These are phyloP conservation scores for Vaccinium corymbosum DNA, from an alignment of 148 eudicot genomes.

Conservation along the genomic window DNA sequence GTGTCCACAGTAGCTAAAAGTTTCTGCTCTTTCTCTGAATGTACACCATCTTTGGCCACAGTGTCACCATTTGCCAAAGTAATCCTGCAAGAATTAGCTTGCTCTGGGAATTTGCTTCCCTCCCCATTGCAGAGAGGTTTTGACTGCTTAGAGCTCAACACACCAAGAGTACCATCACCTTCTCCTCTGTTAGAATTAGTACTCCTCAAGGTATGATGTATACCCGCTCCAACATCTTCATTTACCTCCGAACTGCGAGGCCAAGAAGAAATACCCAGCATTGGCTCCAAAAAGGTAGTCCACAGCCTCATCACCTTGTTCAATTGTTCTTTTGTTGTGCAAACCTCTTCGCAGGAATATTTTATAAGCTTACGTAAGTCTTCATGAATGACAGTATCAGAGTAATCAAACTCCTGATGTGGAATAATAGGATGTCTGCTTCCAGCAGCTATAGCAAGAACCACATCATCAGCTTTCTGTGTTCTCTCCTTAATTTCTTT, in stretches of 20 bases:
- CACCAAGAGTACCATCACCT: slow-evolving; percentile 44
- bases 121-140: slow-evolving; percentile 42
- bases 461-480: slow-evolving; percentile 68
- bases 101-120: slow-evolving; percentile 35
- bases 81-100: slow-evolving; percentile 28
- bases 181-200: slow-evolving; percentile 33
- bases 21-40: slow-evolving; percentile 29
- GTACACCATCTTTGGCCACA: slow-evolving; percentile 35
- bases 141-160: slow-evolving; percentile 32
- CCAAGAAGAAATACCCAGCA: slow-evolving; percentile 56
- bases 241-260: slow-evolving; percentile 31
- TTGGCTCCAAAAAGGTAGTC: slow-evolving; percentile 79
- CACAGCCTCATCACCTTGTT: slow-evolving; percentile 83
- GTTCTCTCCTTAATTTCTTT: slow-evolving; percentile 73
- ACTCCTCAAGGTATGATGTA: slow-evolving; percentile 25
- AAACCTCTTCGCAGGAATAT: slow-evolving; percentile 83
- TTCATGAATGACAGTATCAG: slow-evolving; percentile 67
- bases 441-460: slow-evolving; percentile 75
- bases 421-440: slow-evolving; percentile 63
- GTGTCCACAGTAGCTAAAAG: slow-evolving; percentile 30
- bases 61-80: slow-evolving; percentile 41
- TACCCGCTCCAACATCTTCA: slow-evolving; percentile 45
- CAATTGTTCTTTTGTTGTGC: slow-evolving; percentile 76
- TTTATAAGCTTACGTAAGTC: slow-evolving; percentile 73
- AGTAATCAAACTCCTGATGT: slow-evolving; percentile 61